Evolutionary conservation across 306 rosid species (phyloP).

Genomic region (Malus asiatica): DNA sequence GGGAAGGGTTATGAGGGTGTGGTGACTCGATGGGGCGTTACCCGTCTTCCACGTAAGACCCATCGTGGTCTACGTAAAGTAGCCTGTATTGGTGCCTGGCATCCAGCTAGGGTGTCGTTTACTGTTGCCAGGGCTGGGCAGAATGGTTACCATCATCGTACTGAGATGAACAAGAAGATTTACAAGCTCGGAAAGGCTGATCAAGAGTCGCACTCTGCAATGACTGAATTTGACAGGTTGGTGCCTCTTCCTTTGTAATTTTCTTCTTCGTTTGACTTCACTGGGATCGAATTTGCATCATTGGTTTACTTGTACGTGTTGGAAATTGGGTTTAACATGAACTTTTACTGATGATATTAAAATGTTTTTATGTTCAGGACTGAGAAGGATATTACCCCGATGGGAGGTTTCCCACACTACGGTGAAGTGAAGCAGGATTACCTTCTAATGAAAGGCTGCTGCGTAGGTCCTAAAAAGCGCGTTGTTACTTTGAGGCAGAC

Average conservation of each 20-base stretch:
- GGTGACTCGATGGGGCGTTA: conserved; percentile 86
- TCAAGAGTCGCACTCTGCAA: conserved; percentile 28
- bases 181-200: conserved; percentile 36
- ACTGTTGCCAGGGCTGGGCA: conserved; percentile 90
- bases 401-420: conserved; percentile 83
- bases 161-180: conserved; percentile 56
- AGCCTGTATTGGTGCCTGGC: conserved; percentile 92
- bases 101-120: conserved; percentile 83
- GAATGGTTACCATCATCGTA: conserved; percentile 76
- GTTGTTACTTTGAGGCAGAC: conserved; percentile 72
- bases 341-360: not conserved
- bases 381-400: conserved; percentile 69
- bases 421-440: conserved; percentile 60
- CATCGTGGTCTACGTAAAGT: conserved; percentile 80
- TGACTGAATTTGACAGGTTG: conserved; percentile 41
- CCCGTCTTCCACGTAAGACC: conserved; percentile 83
- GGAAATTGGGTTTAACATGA: no score
- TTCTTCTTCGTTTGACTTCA: no score
- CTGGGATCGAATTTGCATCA: not conserved
- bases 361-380: conserved; percentile 36
- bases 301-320: no score
- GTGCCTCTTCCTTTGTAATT: not conserved
- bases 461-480: conserved; percentile 69
- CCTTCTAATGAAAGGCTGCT: conserved; percentile 56
- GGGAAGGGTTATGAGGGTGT: conserved; percentile 88